These are phyloP conservation scores for Coemansia sp. DNA, from an alignment of 192 early-diverging fungal genomes.

Conservation along the genomic window DNA sequence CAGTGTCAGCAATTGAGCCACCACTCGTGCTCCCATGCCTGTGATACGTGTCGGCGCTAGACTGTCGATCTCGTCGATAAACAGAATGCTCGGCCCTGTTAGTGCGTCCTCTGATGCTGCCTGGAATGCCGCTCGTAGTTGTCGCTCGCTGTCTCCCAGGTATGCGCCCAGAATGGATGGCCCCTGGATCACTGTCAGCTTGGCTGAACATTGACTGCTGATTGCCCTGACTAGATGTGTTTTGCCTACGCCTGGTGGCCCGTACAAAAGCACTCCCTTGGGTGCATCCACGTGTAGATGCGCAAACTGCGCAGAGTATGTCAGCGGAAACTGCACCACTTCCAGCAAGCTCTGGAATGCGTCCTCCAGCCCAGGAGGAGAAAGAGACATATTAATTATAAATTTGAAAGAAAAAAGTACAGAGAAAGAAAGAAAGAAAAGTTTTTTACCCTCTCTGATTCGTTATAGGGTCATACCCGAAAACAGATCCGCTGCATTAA, in stretches of 20 bases:
- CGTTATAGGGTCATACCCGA: slow-evolving; percentile 15
- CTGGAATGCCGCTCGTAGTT: slow-evolving; percentile 70
- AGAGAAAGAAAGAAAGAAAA: neutral
- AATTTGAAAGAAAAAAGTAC: neutral
- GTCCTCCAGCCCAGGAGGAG: slow-evolving; percentile 67
- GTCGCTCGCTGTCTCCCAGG: slow-evolving; percentile 84
- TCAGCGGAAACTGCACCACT: slow-evolving; percentile 72
- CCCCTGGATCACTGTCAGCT: slow-evolving; percentile 72
- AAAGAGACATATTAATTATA: neutral
- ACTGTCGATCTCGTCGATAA: slow-evolving; percentile 93
- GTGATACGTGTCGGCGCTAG: slow-evolving; percentile 19
- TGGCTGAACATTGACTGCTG: slow-evolving; percentile 62
- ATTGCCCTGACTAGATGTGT: slow-evolving; percentile 77
- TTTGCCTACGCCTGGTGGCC: slow-evolving; percentile 95
- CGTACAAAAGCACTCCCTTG: slow-evolving; percentile 84
- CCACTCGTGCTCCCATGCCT: slow-evolving; percentile 83
- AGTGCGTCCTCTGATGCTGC: slow-evolving; percentile 57
- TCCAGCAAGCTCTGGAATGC: slow-evolving; percentile 74
- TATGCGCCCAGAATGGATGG: slow-evolving; percentile 80
- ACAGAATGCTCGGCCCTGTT: slow-evolving; percentile 68
- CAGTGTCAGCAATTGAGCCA: slow-evolving; percentile 97
- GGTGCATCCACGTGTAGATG: slow-evolving; percentile 75
- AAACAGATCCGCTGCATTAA: slow-evolving; percentile 33
- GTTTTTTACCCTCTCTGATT: neutral
- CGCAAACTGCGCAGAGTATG: slow-evolving; percentile 60